Evolutionary conservation across 495 filamentous ascomycete species (phyloP).

Genomic region (Aspergillus diversus): DNA sequence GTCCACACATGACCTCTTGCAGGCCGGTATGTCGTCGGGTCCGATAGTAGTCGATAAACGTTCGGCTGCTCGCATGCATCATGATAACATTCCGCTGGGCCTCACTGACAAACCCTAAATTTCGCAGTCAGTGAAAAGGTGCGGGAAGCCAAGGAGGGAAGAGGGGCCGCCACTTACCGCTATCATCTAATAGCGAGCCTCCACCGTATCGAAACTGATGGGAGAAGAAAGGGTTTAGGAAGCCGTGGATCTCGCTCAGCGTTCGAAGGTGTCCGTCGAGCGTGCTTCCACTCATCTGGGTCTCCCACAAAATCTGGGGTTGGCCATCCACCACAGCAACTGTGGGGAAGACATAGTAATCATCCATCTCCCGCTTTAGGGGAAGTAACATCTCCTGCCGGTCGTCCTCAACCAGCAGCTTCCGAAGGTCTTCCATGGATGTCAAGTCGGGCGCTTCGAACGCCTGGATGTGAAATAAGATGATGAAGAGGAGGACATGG

Average conservation of each 20-base stretch:
- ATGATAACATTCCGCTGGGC: slow-evolving; percentile 11
- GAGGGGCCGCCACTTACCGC: slow-evolving; percentile 1
- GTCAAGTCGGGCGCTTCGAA: neutral
- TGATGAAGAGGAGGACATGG: neutral
- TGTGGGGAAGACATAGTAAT: slow-evolving; percentile 12
- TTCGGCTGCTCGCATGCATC: slow-evolving; percentile 15
- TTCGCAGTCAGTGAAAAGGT: too few species aligned
- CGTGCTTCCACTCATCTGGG: neutral
- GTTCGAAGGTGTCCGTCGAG: neutral
- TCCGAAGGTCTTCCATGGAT: slow-evolving; percentile 3
- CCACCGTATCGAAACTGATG: slow-evolving; percentile 11
- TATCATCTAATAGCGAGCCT: neutral
- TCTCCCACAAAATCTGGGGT: neutral
- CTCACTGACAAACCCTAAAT: slow-evolving; percentile 8
- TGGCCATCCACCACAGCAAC: neutral
- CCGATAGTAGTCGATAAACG: slow-evolving; percentile 20
- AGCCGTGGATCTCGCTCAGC: slow-evolving; percentile 8
- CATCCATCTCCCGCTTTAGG: slow-evolving; percentile 3
- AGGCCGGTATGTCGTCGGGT: slow-evolving; percentile 13
- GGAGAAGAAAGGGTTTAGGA: neutral
- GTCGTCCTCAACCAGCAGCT: slow-evolving; percentile 2
- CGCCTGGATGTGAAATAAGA: slow-evolving; percentile 1
- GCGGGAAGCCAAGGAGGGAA: neutral
- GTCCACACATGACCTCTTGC: slow-evolving; percentile 13
- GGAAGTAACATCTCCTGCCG: slow-evolving; percentile 7